Evolutionary conservation across 441 rosid genomes (phyloP).

Genomic region (Populus hybrid): DNA sequence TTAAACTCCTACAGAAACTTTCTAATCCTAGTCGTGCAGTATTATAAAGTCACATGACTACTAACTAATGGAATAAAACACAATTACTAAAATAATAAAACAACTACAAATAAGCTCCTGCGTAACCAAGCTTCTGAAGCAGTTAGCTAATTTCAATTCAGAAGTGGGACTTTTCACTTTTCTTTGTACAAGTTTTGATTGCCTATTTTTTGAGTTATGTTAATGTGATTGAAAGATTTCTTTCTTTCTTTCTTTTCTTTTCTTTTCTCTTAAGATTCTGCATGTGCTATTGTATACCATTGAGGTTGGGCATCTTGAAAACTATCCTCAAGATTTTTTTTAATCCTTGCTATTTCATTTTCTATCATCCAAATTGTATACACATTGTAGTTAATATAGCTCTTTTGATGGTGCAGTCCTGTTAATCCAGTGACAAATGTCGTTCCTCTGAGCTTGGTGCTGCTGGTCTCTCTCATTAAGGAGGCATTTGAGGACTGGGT

Average conservation of each 20-base stretch:
- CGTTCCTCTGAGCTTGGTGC: slow-evolving; percentile 90
- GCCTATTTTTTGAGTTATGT: neutral
- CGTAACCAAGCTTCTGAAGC: neutral
- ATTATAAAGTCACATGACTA: neutral
- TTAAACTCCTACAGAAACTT: neutral
- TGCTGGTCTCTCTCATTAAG: slow-evolving; percentile 93
- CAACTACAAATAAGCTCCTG: neutral
- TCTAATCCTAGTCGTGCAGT: neutral
- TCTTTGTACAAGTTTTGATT: neutral
- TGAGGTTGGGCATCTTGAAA: neutral
- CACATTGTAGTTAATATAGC: slow-evolving; percentile 6
- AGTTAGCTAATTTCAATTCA: neutral
- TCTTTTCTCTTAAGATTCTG: neutral
- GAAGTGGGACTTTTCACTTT: neutral
- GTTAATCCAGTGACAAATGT: slow-evolving; percentile 95
- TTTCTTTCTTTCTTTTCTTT: no score
- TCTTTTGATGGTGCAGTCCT: slow-evolving; percentile 69
- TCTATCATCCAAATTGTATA: neutral
- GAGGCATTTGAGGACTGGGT: slow-evolving; percentile 99
- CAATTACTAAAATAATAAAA: neutral
- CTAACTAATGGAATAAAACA: neutral
- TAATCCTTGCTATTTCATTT: neutral
- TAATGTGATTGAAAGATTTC: neutral
- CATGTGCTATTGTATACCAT: neutral
- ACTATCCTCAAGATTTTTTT: no score